These are phyloP conservation scores for Globisporangium viniferum DNA, from an alignment of 352 stramenopile genomes.

Conservation along the genomic window DNA sequence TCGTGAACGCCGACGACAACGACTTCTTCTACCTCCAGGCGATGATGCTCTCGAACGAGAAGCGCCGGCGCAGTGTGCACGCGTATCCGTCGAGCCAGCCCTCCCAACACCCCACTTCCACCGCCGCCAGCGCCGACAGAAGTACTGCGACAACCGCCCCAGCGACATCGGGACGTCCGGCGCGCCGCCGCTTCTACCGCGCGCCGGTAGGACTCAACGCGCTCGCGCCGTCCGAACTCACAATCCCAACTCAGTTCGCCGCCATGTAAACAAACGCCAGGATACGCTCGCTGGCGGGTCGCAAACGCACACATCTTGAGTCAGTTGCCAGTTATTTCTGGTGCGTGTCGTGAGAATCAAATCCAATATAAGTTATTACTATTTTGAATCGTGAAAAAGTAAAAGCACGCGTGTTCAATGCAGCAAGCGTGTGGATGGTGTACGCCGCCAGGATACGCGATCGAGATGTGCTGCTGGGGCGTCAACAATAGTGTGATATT, in stretches of 20 bases:
- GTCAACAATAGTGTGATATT: background rate
- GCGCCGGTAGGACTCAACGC: conserved; percentile 23
- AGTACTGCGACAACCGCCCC: conserved; percentile 15
- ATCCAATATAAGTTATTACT: conserved; percentile 15
- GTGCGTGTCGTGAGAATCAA: background rate
- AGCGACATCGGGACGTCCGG: conserved; percentile 23
- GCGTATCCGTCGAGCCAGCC: conserved; percentile 8
- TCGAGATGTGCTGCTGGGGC: background rate
- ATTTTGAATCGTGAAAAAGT: conserved; percentile 18
- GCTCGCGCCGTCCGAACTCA: conserved; percentile 19
- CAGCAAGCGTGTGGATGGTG: background rate
- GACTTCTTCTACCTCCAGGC: conserved; percentile 42
- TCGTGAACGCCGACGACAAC: conserved; percentile 34
- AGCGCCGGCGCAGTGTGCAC: conserved; percentile 26
- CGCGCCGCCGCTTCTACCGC: conserved; percentile 55
- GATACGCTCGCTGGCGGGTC: background rate
- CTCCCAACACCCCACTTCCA: background rate
- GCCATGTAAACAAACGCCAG: background rate
- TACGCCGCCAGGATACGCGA: background rate
- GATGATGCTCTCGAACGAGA: conserved; percentile 28
- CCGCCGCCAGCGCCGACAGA: background rate
- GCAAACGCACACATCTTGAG: background rate
- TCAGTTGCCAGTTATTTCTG: background rate
- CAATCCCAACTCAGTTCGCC: background rate
- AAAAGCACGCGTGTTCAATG: conserved; percentile 8